phyloP scores from a whole-genome alignment of 2,329 filamentous ascomycete genomes.

The Pestalotiopsis sp. region DNA sequence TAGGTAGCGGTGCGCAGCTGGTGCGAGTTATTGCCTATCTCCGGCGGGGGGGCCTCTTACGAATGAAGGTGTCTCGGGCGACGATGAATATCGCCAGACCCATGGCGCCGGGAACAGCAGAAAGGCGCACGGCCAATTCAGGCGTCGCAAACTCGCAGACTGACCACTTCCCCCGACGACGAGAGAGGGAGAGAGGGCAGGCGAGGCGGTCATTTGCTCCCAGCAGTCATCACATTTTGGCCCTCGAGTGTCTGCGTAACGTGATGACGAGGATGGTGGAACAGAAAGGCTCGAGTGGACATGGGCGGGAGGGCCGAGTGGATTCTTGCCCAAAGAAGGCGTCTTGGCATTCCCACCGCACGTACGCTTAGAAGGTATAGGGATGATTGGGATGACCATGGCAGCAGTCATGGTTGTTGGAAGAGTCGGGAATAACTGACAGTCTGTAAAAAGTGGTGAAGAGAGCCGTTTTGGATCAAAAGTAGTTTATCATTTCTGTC shows the following conservation, averaged over 20 bases:
- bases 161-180: background rate
- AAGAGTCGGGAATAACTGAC: background rate
- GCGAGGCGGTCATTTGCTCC: background rate
- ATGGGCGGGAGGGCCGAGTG: background rate
- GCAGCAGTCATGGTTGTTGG: background rate
- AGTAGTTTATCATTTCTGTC: background rate
- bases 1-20: no score
- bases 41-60: background rate
- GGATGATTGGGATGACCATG: background rate
- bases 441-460: constrained; percentile 12
- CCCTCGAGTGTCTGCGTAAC: background rate
- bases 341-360: background rate
- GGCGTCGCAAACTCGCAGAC: background rate
- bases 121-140: background rate
- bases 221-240: background rate
- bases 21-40: background rate
- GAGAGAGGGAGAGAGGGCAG: background rate
- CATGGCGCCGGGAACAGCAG: background rate
- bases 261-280: background rate
- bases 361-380: background rate
- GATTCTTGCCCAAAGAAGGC: background rate
- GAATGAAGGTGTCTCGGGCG: background rate
- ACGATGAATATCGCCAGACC: background rate
- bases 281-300: background rate
- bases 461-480: background rate